These are phyloP conservation scores for Venturia carpophila DNA, from an alignment of 2,329 filamentous ascomycete species.

Conservation along the genomic window DNA sequence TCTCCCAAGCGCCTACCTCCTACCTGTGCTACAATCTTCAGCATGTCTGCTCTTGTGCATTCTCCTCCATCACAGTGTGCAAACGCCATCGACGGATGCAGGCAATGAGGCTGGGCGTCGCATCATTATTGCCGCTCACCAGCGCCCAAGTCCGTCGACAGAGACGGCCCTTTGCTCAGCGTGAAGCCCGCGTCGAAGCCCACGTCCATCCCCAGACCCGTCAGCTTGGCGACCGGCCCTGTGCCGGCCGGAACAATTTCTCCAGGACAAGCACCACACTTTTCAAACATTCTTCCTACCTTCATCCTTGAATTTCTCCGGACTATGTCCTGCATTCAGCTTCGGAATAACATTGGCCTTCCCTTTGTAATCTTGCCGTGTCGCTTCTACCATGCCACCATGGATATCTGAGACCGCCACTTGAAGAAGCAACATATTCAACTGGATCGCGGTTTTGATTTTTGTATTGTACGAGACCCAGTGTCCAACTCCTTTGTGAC, in stretches of 20 bases:
- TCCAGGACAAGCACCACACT: not conserved
- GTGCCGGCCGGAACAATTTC: not conserved
- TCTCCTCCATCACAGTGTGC: no score
- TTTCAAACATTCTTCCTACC: not conserved
- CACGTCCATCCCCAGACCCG: no score
- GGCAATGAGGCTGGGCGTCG: no score
- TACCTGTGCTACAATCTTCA: no score
- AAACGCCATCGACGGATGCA: no score
- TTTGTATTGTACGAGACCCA: not conserved
- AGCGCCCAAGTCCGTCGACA: not conserved
- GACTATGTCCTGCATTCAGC: not conserved
- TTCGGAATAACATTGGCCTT: not conserved
- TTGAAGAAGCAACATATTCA: not conserved
- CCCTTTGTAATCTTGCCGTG: no score
- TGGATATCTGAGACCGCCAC: not conserved
- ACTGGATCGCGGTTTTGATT: not conserved
- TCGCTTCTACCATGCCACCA: not conserved
- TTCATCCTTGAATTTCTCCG: not conserved
- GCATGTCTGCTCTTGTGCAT: not conserved
- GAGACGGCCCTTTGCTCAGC: not conserved
- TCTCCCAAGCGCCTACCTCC: not conserved
- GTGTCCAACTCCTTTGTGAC: not conserved
- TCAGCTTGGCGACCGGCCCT: no score
- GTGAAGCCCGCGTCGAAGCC: not conserved
- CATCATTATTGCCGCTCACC: not conserved